Base-by-base conservation (phyloP, 2,329 filamentous ascomycete species). In the Diaporthe sp. region DNA sequence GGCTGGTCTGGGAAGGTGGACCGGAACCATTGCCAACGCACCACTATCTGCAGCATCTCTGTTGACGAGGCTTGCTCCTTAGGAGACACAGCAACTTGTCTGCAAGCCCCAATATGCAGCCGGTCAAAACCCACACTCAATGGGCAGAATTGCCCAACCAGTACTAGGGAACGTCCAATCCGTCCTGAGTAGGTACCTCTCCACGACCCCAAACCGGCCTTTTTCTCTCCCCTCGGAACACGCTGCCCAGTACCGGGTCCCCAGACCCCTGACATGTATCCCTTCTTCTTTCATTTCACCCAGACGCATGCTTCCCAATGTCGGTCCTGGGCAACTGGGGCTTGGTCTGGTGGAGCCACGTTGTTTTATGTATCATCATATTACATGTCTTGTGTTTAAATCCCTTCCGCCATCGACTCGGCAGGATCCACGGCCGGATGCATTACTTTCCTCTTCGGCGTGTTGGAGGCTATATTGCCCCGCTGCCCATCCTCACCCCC, bases 281-380 rank as follows among this genome's bases (percentile, higher is more conserved):
- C 71, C 22, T 51, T 69, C 17, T 66, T 71, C 61, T 53, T 37
- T 65, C 44, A 51, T 47, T 47, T 61, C 73, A 59, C 30, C 59
- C 35, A 51, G 63, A 37, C 61, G 75, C 53, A 77, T 75, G 70
- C 75, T 76, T 73, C 76, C 75, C 76, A 76, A 73, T 73, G 55
- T 63, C 63, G 59, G 58, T 37, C 53, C 69, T 71, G 19, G 32
- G 35, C 58, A 56, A 56, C 70, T 70, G 59, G 66, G 66, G 61
- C 53, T 73, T 72, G 74, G 74, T 77, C 72, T 61, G 77, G 76
- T 79, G 81, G 81, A 82, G 81, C 82, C 82, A 83, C 82, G 81
- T 83, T 77, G 81, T 80, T 80, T 77, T 78, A 78, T 74, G 78
- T 71, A 71, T 63, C 77, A 78, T 80, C 79, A 79, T 76, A 79